phyloP scores from a whole-genome alignment of 2,329 filamentous ascomycete genomes.

The Cylindrodendrum hubeiense region DNA sequence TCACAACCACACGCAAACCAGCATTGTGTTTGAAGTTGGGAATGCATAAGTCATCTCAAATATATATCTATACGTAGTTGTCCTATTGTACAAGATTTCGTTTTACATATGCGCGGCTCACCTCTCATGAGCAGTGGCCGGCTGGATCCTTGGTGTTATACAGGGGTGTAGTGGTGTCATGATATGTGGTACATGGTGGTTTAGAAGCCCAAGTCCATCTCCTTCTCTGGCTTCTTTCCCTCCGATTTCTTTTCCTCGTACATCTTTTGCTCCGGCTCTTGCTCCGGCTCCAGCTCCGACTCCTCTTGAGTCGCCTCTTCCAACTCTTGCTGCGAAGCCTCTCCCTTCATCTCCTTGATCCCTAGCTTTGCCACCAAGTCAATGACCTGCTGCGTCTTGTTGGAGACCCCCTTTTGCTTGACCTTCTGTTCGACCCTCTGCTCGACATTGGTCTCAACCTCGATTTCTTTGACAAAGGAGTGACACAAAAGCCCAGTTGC shows the following conservation, averaged over 20 bases:
- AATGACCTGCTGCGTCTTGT: background rate
- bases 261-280: background rate
- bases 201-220: conserved; percentile 28
- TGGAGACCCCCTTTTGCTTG: conserved; percentile 24
- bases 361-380: conserved; percentile 10
- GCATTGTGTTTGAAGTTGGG: background rate
- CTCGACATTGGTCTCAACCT: conserved; percentile 39
- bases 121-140: conserved; percentile 26
- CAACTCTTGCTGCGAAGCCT: background rate
- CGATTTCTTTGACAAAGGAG: conserved; percentile 68
- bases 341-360: background rate
- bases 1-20: background rate
- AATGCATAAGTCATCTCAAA: background rate
- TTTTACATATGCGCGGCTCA: conserved; percentile 29
- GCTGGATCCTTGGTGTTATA: conserved; percentile 34
- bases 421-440: too few relatives aligned
- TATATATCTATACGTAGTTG: background rate
- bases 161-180: conserved; percentile 33
- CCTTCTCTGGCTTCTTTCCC: conserved; percentile 12
- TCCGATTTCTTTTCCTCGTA: conserved; percentile 7
- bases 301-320: conserved; percentile 13
- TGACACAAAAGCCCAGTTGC: conserved; percentile 83
- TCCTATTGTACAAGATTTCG: conserved; percentile 27
- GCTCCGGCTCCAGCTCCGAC: too few relatives aligned
- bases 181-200: conserved; percentile 1